These are phyloP conservation scores for Obelidium mucronatum DNA, from an alignment of 192 early-diverging fungal species.

Conservation along the genomic window DNA sequence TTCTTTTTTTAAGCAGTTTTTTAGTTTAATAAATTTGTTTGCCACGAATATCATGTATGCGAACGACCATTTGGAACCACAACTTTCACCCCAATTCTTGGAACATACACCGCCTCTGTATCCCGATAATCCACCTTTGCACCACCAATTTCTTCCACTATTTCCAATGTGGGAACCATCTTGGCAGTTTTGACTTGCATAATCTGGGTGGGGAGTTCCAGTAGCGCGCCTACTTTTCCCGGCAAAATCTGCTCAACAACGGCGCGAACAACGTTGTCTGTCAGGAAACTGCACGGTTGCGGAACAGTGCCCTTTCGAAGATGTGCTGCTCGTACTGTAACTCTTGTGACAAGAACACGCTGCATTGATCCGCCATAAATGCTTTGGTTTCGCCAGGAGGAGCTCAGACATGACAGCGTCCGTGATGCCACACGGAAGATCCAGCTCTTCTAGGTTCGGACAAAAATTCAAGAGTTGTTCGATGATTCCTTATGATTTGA, in stretches of 20 bases:
- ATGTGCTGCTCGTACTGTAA: neutral
- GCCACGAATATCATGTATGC: too few relatives aligned
- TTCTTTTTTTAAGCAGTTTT: too few relatives aligned
- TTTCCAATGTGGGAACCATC: conserved; percentile 18
- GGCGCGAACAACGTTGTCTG: conserved; percentile 26
- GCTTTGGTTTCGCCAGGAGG: conserved; percentile 21
- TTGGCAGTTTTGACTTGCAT: conserved; percentile 29
- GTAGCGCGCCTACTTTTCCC: conserved; percentile 30
- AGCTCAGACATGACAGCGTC: conserved; percentile 30
- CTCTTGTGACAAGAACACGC: conserved; percentile 26
- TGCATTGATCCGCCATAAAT: conserved; percentile 32
- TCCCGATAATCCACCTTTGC: conserved; percentile 33
- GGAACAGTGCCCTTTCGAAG: neutral
- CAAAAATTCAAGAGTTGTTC: conserved; percentile 21
- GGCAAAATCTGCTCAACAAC: conserved; percentile 29
- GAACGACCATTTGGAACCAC: conserved; percentile 26
- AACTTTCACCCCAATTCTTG: conserved; percentile 35
- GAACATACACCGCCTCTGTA: conserved; percentile 31
- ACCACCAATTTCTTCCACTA: conserved; percentile 26
- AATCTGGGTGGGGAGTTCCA: conserved; percentile 26
- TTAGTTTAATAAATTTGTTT: too few relatives aligned
- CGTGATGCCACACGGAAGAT: conserved; percentile 33
- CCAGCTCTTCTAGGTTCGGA: conserved; percentile 29
- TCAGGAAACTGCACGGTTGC: conserved; percentile 30
- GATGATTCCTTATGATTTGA: conserved; percentile 18